These are phyloP conservation scores for Lachnellula occidentalis DNA, from an alignment of 2,329 filamentous ascomycete genomes.

Conservation along the genomic window DNA sequence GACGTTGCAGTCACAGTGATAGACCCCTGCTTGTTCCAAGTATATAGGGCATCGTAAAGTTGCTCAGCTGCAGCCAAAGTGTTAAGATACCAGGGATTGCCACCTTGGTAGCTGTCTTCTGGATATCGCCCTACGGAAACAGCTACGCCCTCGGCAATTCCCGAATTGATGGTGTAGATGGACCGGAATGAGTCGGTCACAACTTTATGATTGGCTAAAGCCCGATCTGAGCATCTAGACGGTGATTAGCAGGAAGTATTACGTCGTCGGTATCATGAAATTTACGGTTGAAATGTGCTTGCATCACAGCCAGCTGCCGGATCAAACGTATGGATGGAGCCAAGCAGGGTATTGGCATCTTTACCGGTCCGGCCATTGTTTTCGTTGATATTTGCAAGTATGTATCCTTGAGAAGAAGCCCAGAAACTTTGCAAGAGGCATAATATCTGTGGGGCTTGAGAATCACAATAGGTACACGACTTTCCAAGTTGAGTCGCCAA, in stretches of 20 bases:
- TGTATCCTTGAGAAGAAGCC: conserved; percentile 50
- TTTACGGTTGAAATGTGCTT: conserved; percentile 68
- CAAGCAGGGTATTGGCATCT: conserved; percentile 66
- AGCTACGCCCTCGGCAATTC: conserved; percentile 53
- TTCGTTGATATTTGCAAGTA: conserved; percentile 63
- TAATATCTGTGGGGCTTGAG: conserved; percentile 62
- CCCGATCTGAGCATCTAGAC: conserved; percentile 35
- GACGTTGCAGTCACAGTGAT: conserved; percentile 61
- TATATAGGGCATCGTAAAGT: conserved; percentile 69
- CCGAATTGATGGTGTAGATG: conserved; percentile 64
- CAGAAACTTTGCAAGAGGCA: conserved; percentile 74
- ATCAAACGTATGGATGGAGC: conserved; percentile 65
- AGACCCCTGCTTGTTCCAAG: conserved; percentile 59
- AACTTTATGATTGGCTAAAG: conserved; percentile 70
- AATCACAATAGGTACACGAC: conserved; percentile 54
- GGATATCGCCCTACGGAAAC: conserved; percentile 62
- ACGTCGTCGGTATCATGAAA: neutral
- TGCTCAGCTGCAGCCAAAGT: conserved; percentile 76
- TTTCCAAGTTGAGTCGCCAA: conserved; percentile 60
- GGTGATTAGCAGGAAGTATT: neutral
- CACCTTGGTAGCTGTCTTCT: conserved; percentile 69
- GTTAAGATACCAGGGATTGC: conserved; percentile 77
- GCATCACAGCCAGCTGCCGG: conserved; percentile 60
- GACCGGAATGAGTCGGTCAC: conserved; percentile 70
- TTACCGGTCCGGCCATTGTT: conserved; percentile 60